Conservation (phyloP, 129 eudicot species). For the Cynara cardunculus region DNA sequence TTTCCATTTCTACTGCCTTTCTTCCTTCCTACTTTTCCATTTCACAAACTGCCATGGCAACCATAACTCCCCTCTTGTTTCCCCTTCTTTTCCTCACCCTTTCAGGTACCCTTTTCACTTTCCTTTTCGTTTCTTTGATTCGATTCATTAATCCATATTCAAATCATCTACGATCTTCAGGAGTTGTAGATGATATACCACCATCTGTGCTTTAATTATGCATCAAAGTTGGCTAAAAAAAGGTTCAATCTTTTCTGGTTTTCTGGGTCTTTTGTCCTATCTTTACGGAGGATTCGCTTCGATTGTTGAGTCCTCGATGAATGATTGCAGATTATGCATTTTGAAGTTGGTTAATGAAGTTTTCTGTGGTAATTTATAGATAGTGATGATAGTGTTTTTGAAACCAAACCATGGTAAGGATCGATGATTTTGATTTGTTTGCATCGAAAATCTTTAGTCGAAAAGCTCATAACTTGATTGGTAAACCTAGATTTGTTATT, state of each 20-base stretch:
- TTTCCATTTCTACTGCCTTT: neutral
- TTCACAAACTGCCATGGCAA: conserved; percentile 10
- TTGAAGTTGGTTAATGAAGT: neutral
- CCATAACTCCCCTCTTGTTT: conserved; percentile 3
- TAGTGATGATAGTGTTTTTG: neutral
- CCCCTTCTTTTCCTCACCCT: conserved; percentile 2
- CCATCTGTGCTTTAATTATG: neutral
- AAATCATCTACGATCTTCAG: neutral
- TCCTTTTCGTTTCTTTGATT: neutral
- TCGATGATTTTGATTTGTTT: neutral
- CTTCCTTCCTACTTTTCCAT: neutral
- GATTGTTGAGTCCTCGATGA: neutral
- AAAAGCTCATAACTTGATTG: neutral
- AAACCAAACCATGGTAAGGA: too few relatives aligned
- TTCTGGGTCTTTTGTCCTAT: neutral
- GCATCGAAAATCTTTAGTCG: neutral
- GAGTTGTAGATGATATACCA: neutral
- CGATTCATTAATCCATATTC: neutral
- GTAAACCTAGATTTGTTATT: neutral
- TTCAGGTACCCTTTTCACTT: neutral
- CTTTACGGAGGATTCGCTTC: neutral
- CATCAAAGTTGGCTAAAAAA: neutral
- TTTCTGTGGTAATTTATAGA: neutral
- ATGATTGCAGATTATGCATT: neutral
- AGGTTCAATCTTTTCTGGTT: neutral